Conservation (phyloP, 345 rosid genomes). For the Dipteronia dyeriana region DNA sequence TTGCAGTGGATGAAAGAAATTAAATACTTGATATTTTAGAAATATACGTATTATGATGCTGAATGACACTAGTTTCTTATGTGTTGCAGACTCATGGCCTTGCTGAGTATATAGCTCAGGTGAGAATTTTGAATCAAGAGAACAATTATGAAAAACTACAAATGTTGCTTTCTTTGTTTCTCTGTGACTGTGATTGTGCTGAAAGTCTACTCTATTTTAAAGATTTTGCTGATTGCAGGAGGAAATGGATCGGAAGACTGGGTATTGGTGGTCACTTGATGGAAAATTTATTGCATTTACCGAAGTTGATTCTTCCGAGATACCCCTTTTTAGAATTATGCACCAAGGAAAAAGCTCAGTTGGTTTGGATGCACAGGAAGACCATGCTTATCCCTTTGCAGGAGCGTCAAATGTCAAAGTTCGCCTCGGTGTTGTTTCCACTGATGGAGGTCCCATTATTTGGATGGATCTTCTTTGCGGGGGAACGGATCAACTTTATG, state of each 20-base stretch:
- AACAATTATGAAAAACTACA: background rate
- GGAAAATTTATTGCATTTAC: constrained; percentile 83
- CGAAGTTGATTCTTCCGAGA: constrained; percentile 70
- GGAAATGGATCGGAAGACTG: constrained; percentile 96
- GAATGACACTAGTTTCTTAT: constrained; percentile 31
- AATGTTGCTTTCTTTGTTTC: background rate
- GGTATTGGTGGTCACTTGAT: constrained; percentile 98
- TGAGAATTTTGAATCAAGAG: constrained; percentile 29
- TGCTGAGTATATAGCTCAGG: constrained; percentile 99
- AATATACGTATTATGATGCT: background rate
- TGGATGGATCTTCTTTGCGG: constrained; percentile 94
- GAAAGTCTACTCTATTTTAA: background rate
- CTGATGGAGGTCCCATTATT: constrained; percentile 62
- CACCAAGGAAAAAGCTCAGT: constrained; percentile 89
- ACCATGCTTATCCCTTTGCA: constrained; percentile 94
- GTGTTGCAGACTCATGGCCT: constrained; percentile 84
- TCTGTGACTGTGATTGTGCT: background rate
- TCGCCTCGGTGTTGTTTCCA: constrained; percentile 86
- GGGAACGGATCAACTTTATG: constrained; percentile 45
- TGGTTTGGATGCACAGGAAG: constrained; percentile 83
- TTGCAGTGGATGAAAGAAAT: background rate
- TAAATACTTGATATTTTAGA: background rate
- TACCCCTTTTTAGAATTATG: constrained; percentile 91
- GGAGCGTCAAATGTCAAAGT: constrained; percentile 88
- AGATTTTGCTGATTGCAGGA: constrained; percentile 53